These are phyloP conservation scores for Podospora pseudopauciseta DNA, from an alignment of 495 filamentous ascomycete genomes.

Conservation along the genomic window DNA sequence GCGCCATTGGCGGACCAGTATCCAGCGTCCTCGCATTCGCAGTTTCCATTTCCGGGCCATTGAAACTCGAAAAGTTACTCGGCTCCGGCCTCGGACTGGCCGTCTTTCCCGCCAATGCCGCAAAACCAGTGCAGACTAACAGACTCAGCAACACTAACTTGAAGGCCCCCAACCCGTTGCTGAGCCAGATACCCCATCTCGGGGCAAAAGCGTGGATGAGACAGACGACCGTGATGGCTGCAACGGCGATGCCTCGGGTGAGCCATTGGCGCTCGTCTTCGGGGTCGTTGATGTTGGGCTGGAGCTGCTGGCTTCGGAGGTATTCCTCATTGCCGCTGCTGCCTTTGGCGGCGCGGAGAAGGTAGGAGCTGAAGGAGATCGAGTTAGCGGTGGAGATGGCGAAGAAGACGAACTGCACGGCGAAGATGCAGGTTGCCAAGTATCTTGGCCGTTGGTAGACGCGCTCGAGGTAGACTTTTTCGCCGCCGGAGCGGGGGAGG, in stretches of 20 bases:
- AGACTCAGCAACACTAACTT: slow-evolving; percentile 60
- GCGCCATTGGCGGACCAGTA: not conserved
- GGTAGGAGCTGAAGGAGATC: slow-evolving; percentile 34
- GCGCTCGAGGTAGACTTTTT: slow-evolving; percentile 36
- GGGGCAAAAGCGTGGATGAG: slow-evolving; percentile 55
- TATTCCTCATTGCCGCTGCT: not conserved
- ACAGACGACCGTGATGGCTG: slow-evolving; percentile 52
- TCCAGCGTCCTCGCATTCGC: not conserved
- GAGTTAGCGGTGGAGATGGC: slow-evolving; percentile 35
- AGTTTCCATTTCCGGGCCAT: slow-evolving; percentile 25
- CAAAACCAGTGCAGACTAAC: slow-evolving; percentile 58
- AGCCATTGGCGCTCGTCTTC: slow-evolving; percentile 29
- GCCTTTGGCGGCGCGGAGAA: slow-evolving; percentile 25
- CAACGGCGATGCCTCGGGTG: slow-evolving; percentile 32
- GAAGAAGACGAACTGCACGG: slow-evolving; percentile 42
- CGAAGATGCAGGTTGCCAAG: slow-evolving; percentile 36
- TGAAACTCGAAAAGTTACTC: slow-evolving; percentile 49
- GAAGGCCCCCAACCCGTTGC: slow-evolving; percentile 59
- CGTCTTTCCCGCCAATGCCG: slow-evolving; percentile 30
- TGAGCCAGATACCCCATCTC: slow-evolving; percentile 60
- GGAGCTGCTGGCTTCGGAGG: not conserved
- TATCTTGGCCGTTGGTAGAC: slow-evolving; percentile 35
- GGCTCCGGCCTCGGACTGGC: slow-evolving; percentile 20
- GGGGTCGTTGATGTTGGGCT: not conserved
- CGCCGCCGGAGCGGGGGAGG: slow-evolving; percentile 33